Base-by-base conservation (phyloP, 1,284 basidiomycete species). In the Stereum hirsutum region DNA sequence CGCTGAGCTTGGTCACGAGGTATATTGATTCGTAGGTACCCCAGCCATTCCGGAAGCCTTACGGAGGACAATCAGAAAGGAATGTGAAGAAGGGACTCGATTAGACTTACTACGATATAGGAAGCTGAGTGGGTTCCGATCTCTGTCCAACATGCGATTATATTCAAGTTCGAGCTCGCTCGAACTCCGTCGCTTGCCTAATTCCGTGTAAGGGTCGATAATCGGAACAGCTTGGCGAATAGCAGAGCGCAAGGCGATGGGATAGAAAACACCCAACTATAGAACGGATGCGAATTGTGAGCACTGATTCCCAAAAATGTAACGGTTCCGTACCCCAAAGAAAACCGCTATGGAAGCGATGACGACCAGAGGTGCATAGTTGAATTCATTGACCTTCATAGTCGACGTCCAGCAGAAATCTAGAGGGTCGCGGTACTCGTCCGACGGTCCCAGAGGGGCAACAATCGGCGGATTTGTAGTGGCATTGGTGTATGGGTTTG, bases 321-420 rank as follows among this genome's bases (percentile, higher is more conserved):
- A 43, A 49, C 8, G n/a, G 27, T 10, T 8, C 49, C 75, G 50
- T 53, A 87, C 82, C 45, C 70, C 59, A 21, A 66, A 42, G 37
- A 89, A 64, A 10, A 74, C 72, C 6, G 79, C 42, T 1, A 68
- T 51, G 0, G 85, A 74, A 14, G 83, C 53, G 12, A 79, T 71
- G 3, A 89, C 59, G 24, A 87, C 59, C 3, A 77, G 52, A 11
- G 78, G 82, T 0, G 84, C 83, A 51, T 70, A 84, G 56, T 91
- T 90, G 53, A 88, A 66, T 54, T 81, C 69, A 49, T 85, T 77
- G 37, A 69, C 69, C 46, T 74, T 71, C 82, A 85, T 80, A 2
- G 82, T 82, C 0, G 81, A 81, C 2, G 79, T 81, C 65, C 78
- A 90, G 59, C 87, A 89, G 54, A 89, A 88, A 58, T 89, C 81